phyloP scores from a whole-genome alignment of 306 rosid genomes.

The Trifolium pratense region DNA sequence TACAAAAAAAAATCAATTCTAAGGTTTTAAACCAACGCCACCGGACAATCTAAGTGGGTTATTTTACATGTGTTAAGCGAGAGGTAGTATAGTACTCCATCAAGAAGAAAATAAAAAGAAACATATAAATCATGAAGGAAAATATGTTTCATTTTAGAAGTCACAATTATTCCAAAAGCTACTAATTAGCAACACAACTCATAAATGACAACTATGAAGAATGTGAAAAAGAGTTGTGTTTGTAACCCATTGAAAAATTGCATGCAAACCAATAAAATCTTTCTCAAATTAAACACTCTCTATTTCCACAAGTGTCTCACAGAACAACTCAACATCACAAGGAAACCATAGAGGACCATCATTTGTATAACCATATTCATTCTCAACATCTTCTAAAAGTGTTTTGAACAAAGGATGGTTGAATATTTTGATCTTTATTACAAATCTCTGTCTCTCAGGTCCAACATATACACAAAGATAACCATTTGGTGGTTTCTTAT shows the following conservation, averaged over 20 bases:
- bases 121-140: too few species aligned
- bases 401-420: slow-evolving; percentile 67
- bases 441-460: slow-evolving; percentile 52
- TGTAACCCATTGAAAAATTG: not conserved
- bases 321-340: slow-evolving; percentile 62
- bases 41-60: too few species aligned
- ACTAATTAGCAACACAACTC: not conserved
- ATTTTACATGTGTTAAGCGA: too few species aligned
- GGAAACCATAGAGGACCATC: slow-evolving; percentile 82
- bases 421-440: slow-evolving; percentile 49
- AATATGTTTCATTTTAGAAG: too few species aligned
- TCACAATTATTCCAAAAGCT: too few species aligned
- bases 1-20: too few species aligned
- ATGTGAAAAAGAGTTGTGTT: not conserved
- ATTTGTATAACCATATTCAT: slow-evolving; percentile 59
- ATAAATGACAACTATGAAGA: not conserved
- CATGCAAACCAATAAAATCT: not conserved
- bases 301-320: slow-evolving; percentile 40
- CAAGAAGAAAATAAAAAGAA: too few species aligned
- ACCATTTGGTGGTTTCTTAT: slow-evolving; percentile 50
- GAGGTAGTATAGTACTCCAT: too few species aligned
- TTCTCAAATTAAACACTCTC: not conserved
- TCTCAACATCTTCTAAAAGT: slow-evolving; percentile 67
- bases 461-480: slow-evolving; percentile 72
- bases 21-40: too few species aligned